Conservation (phyloP, 2,329 filamentous ascomycete species). For the Penicillium sp. region DNA sequence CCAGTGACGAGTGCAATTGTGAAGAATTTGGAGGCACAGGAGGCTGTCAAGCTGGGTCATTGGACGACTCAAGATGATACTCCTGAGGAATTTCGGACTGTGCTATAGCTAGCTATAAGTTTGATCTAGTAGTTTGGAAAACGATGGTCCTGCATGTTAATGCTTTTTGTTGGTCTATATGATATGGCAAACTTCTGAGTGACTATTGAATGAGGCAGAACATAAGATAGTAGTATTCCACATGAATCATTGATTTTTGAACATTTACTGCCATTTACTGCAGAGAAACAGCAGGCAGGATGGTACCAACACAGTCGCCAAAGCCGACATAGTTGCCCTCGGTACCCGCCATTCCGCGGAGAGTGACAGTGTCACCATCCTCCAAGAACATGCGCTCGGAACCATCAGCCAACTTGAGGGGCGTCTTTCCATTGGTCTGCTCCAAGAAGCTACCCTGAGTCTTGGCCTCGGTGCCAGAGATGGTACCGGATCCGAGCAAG, state of each 20-base stretch:
- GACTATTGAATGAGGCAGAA: constrained; percentile 5
- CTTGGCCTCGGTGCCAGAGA: constrained; percentile 62
- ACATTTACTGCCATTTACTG: constrained; percentile 22
- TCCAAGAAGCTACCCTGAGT: constrained; percentile 72
- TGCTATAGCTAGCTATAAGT: constrained; percentile 1
- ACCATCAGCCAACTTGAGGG: constrained; percentile 63
- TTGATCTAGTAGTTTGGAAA: too few species aligned
- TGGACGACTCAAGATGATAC: constrained; percentile 60
- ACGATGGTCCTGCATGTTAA: too few species aligned
- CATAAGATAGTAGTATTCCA: constrained; percentile 1
- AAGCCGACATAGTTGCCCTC: constrained; percentile 73
- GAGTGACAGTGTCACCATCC: constrained; percentile 70
- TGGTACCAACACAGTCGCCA: constrained; percentile 69
- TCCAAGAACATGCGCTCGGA: constrained; percentile 71
- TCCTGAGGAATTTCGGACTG: constrained; percentile 46
- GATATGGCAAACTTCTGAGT: constrained; percentile 6
- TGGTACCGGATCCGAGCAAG: constrained; percentile 76
- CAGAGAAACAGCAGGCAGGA: constrained; percentile 51
- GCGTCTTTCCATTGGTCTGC: constrained; percentile 68
- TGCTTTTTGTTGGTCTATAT: not conserved
- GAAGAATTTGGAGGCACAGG: constrained; percentile 49
- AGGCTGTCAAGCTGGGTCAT: constrained; percentile 56
- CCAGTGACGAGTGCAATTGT: constrained; percentile 52
- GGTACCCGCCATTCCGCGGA: constrained; percentile 67
- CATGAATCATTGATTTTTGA: constrained; percentile 7